Percentiles rank a stretch among this genome's conserved stretches.
These are phyloP conservation scores for Fulvia fulva DNA, from an alignment of 2,329 filamentous ascomycete species.

Conservation along the genomic window DNA sequence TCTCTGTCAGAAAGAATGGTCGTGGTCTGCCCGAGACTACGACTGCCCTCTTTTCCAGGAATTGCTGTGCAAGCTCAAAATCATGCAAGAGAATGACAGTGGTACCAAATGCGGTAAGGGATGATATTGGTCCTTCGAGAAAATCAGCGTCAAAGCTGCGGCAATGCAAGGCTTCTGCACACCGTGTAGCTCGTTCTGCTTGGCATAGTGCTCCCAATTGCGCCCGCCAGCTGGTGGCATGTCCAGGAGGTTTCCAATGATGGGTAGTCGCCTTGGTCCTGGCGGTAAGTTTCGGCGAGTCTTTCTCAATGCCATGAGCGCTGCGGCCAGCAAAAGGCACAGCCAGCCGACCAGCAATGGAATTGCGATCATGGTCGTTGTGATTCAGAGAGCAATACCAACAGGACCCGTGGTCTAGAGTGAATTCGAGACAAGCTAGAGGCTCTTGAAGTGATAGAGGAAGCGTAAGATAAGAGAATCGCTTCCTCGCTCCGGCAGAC, in stretches of 20 bases:
- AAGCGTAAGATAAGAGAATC: too few species aligned
- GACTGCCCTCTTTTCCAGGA: constrained; percentile 37
- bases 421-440: too few species aligned
- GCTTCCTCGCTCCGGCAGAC: too few species aligned
- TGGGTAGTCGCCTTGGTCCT: constrained; percentile 20
- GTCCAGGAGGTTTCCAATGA: constrained; percentile 24
- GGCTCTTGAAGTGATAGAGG: too few species aligned
- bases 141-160: not conserved
- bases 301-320: not conserved
- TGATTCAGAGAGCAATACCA: too few species aligned
- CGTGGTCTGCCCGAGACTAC: constrained; percentile 38
- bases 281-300: constrained; percentile 15
- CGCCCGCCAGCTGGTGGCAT: constrained; percentile 25
- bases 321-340: not conserved
- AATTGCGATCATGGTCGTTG: not conserved
- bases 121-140: constrained; percentile 30
- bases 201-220: constrained; percentile 42
- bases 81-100: constrained; percentile 44
- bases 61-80: constrained; percentile 33
- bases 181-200: constrained; percentile 36
- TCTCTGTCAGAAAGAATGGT: constrained; percentile 20
- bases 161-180: not conserved
- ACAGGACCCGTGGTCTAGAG: too few species aligned
- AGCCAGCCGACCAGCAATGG: not conserved
- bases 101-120: constrained; percentile 41